phyloP scores from a whole-genome alignment of 78 protist genomes.

The Carpediemonas membranifera region DNA sequence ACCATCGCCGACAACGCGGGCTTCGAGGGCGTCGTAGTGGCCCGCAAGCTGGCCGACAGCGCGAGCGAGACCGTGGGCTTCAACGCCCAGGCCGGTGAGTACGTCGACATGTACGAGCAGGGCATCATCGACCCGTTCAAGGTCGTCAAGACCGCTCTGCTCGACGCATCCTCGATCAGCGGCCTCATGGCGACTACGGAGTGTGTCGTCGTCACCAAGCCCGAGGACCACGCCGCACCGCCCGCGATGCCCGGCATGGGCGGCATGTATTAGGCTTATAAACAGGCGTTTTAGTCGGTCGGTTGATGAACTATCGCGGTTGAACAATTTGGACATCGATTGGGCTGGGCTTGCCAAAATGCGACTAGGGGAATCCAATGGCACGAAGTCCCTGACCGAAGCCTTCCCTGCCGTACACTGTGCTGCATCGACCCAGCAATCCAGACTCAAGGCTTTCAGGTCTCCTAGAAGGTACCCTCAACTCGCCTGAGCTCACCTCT shows the following conservation, averaged over 20 bases:
- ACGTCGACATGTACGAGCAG: slow-evolving; percentile 70
- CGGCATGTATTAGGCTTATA: too few relatives aligned
- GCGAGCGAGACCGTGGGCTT: slow-evolving; percentile 49
- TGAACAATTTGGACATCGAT: too few relatives aligned
- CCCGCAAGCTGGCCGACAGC: slow-evolving; percentile 63
- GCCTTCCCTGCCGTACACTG: too few relatives aligned
- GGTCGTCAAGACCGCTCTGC: slow-evolving; percentile 83
- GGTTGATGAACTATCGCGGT: too few relatives aligned
- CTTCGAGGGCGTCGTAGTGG: slow-evolving; percentile 83
- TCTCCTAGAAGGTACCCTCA: too few relatives aligned
- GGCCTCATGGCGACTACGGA: slow-evolving; percentile 85
- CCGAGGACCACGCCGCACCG: not conserved
- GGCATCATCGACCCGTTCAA: slow-evolving; percentile 98
- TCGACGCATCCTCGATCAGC: slow-evolving; percentile 76
- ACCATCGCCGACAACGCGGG: slow-evolving; percentile 87
- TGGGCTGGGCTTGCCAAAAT: too few relatives aligned
- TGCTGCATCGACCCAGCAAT: too few relatives aligned
- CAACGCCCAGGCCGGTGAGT: slow-evolving; percentile 65
- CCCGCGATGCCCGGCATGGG: not conserved
- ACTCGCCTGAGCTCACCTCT: too few relatives aligned
- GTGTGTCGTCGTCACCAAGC: slow-evolving; percentile 47
- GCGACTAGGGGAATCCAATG: too few relatives aligned
- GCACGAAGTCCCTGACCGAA: too few relatives aligned
- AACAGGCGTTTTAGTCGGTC: too few relatives aligned
- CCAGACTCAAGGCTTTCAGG: too few relatives aligned